phyloP scores from a whole-genome alignment of 768 basidiomycete species.

The Agaricus blazei region DNA sequence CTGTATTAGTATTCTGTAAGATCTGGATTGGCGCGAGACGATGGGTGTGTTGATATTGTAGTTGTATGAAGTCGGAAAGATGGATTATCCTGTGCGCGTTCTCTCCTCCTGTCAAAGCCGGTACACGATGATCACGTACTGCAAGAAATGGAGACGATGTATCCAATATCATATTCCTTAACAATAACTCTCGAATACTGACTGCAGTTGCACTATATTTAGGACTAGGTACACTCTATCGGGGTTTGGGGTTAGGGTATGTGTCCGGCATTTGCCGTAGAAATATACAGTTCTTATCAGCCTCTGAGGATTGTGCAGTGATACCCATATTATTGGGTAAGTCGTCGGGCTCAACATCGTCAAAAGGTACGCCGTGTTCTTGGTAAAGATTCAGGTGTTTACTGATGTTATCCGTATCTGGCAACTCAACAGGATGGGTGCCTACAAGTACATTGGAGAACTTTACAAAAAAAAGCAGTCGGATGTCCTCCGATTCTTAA shows the following conservation, averaged over 20 bases:
- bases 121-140: too few relatives aligned
- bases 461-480: constrained; percentile 98
- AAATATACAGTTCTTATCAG: constrained; percentile 34
- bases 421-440: constrained; percentile 67
- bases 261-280: constrained; percentile 27
- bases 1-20: too few relatives aligned
- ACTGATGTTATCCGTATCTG: constrained; percentile 10
- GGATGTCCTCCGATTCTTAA: constrained; percentile 95
- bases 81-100: too few relatives aligned
- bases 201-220: too few relatives aligned
- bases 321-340: constrained; percentile 17
- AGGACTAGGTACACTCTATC: too few relatives aligned
- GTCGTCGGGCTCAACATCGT: constrained; percentile 29
- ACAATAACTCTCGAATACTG: too few relatives aligned
- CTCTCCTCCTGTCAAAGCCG: too few relatives aligned
- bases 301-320: constrained; percentile 17
- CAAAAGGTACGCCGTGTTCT: constrained; percentile 30
- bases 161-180: too few relatives aligned
- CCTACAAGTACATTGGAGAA: constrained; percentile 96
- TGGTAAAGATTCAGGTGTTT: constrained; percentile 1
- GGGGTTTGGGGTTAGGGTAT: background rate
- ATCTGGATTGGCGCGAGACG: too few relatives aligned
- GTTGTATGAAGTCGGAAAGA: too few relatives aligned
- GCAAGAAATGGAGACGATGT: too few relatives aligned
- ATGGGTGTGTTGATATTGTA: too few relatives aligned